Percentiles rank a stretch among this genome's conserved stretches.
phyloP scores from a whole-genome alignment of 108 stramenopile species.

The Cyclotella baltica region DNA sequence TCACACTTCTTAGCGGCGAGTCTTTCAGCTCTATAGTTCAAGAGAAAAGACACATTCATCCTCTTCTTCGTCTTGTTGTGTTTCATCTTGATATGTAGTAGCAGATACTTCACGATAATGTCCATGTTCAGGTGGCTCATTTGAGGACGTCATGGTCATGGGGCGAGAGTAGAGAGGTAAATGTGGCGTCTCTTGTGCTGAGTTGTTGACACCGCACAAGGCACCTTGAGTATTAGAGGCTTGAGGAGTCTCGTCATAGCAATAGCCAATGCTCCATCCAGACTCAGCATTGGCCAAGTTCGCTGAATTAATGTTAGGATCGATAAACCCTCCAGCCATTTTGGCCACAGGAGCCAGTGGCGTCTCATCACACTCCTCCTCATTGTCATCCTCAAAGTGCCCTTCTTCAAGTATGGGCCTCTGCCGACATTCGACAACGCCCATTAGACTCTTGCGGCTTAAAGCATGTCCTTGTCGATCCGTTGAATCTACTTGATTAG shows the following conservation, averaged over 20 bases:
- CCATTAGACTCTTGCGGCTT: slow-evolving; percentile 7
- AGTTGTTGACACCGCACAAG: not conserved
- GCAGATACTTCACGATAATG: not conserved
- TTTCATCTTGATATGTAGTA: not conserved
- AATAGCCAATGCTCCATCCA: not conserved
- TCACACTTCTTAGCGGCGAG: too few relatives aligned
- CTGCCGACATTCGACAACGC: slow-evolving; percentile 10
- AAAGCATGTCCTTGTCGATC: not conserved
- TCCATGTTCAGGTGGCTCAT: not conserved
- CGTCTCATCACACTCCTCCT: not conserved
- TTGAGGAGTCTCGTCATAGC: not conserved
- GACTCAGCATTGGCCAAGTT: not conserved
- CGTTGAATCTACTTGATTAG: not conserved
- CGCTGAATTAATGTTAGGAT: not conserved
- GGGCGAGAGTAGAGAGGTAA: not conserved
- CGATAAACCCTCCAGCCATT: not conserved
- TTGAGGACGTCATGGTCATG: not conserved
- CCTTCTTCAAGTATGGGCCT: too few relatives aligned
- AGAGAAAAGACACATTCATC: slow-evolving; percentile 26
- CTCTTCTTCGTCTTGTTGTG: not conserved
- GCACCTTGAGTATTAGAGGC: not conserved
- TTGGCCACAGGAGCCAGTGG: not conserved
- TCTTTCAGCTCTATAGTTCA: too few relatives aligned
- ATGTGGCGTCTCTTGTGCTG: not conserved
- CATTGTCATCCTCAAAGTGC: not conserved